Evolutionary conservation across 1,284 basidiomycete species (phyloP).

Genomic region (Moesziomyces aphidis): DNA sequence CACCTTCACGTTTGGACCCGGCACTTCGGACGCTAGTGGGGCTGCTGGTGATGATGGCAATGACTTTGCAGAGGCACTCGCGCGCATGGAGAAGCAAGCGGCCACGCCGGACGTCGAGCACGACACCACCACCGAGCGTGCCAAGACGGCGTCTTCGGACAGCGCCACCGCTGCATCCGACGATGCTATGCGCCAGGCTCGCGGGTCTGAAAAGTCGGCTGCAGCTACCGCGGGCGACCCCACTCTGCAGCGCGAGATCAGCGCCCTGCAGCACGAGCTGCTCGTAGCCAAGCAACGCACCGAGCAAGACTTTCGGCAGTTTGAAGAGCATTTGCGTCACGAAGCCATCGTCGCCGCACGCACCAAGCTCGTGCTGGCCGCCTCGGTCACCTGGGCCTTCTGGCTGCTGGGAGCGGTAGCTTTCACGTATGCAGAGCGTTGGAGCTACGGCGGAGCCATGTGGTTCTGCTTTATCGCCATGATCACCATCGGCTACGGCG

Average conservation of each 20-base stretch:
- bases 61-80: slow-evolving; percentile 31
- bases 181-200: not conserved
- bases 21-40: not conserved
- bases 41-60: not conserved
- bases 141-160: not conserved
- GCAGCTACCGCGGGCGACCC: slow-evolving; percentile 26
- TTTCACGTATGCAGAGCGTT: slow-evolving; percentile 73
- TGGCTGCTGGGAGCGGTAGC: slow-evolving; percentile 72
- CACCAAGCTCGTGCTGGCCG: slow-evolving; percentile 25
- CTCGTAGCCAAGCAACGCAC: slow-evolving; percentile 16
- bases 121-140: not conserved
- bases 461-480: slow-evolving; percentile 74
- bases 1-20: slow-evolving; percentile 19
- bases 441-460: slow-evolving; percentile 73
- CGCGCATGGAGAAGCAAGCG: slow-evolving; percentile 26
- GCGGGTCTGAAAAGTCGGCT: not conserved
- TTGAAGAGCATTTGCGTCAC: slow-evolving; percentile 25
- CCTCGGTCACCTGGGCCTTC: slow-evolving; percentile 71
- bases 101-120: not conserved
- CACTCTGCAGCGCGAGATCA: slow-evolving; percentile 27
- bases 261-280: slow-evolving; percentile 19
- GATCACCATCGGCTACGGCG: slow-evolving; percentile 62
- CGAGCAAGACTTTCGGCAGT: slow-evolving; percentile 29
- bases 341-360: slow-evolving; percentile 22
- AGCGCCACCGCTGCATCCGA: not conserved